These are phyloP conservation scores for Apophysomyces trapeziformis DNA, from an alignment of 371 early-diverging fungal genomes.

Conservation along the genomic window DNA sequence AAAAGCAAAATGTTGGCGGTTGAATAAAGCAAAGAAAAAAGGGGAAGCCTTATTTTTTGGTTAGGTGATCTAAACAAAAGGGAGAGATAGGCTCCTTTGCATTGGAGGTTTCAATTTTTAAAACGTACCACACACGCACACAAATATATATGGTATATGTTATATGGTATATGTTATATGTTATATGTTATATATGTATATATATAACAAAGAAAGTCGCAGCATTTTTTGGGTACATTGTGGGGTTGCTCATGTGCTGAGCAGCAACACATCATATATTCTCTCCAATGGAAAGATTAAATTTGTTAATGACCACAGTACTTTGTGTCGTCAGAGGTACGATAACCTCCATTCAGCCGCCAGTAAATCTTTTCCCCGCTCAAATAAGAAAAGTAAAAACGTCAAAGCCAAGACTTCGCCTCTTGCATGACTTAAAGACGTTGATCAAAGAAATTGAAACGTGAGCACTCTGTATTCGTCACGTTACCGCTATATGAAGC, in stretches of 20 bases:
- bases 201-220: not conserved
- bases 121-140: not conserved
- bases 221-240: slow-evolving; percentile 7
- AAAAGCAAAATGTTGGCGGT: not conserved
- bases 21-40: no score
- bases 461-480: no score
- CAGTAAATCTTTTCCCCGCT: no score
- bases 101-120: not conserved
- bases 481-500: no score
- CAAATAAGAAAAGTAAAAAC: no score
- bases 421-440: no score
- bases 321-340: not conserved
- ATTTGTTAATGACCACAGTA: not conserved
- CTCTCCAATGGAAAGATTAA: not conserved
- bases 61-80: not conserved
- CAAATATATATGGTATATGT: not conserved
- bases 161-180: no score
- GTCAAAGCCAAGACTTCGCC: no score
- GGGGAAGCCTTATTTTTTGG: no score
- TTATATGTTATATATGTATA: not conserved
- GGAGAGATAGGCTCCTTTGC: not conserved
- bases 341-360: not conserved
- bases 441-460: no score
- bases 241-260: slow-evolving; percentile 6
- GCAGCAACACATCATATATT: not conserved